These are phyloP conservation scores for Cyclotella distinguenda DNA, from an alignment of 108 stramenopile species.

Conservation along the genomic window DNA sequence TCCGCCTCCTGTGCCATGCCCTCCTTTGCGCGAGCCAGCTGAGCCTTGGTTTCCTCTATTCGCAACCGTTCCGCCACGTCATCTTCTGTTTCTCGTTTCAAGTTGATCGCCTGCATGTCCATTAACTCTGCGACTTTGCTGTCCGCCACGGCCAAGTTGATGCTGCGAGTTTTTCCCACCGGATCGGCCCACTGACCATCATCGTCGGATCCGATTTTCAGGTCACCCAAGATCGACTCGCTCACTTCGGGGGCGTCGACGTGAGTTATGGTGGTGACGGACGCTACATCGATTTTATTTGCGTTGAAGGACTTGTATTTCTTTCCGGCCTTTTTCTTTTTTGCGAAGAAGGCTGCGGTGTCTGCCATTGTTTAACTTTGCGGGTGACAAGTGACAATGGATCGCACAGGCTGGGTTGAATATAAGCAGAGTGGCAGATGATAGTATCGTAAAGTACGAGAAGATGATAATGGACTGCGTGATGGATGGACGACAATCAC, in stretches of 20 bases:
- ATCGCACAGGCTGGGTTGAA: too few relatives aligned
- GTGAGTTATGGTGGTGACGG: slow-evolving; percentile 54
- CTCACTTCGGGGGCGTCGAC: slow-evolving; percentile 80
- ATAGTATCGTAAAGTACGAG: too few relatives aligned
- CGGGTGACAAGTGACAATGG: too few relatives aligned
- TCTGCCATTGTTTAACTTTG: slow-evolving; percentile 78
- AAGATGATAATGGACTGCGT: too few relatives aligned
- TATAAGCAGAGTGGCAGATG: too few relatives aligned
- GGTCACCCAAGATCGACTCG: slow-evolving; percentile 22
- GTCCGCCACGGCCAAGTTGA: slow-evolving; percentile 7
- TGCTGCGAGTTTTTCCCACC: slow-evolving; percentile 1
- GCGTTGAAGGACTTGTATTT: slow-evolving; percentile 89
- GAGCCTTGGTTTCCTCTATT: slow-evolving; percentile 81
- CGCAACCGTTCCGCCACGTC: slow-evolving; percentile 83
- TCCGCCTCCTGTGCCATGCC: slow-evolving; percentile 88
- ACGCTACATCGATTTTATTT: slow-evolving; percentile 78
- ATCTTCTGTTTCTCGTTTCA: slow-evolving; percentile 56
- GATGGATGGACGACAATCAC: too few relatives aligned
- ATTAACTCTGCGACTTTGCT: slow-evolving; percentile 62
- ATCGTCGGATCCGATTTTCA: slow-evolving; percentile 10
- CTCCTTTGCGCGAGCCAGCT: slow-evolving; percentile 78
- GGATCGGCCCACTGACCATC: slow-evolving; percentile 76
- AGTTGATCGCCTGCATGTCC: slow-evolving; percentile 75
- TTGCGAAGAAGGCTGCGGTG: slow-evolving; percentile 80
- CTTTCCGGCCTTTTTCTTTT: slow-evolving; percentile 81